Evolutionary conservation across 2,329 filamentous ascomycete genomes (phyloP).

Genomic region (Graphium sp.): DNA sequence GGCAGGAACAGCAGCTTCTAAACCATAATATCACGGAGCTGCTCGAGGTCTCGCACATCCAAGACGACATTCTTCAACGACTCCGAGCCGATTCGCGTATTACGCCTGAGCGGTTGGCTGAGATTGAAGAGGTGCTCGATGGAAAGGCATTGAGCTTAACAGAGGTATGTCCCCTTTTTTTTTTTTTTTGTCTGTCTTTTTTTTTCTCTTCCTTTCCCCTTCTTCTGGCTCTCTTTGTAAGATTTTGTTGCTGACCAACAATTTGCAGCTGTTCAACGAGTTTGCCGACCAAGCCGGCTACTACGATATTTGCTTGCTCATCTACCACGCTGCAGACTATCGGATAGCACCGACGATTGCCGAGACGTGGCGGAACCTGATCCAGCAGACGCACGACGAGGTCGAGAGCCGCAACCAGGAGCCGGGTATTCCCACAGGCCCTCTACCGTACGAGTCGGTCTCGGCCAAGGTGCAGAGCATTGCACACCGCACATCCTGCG

Average conservation of each 20-base stretch:
- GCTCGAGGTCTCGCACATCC: conserved; percentile 85
- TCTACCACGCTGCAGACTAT: conserved; percentile 85
- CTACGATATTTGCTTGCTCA: conserved; percentile 82
- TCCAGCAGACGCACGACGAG: conserved; percentile 53
- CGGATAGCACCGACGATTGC: conserved; percentile 73
- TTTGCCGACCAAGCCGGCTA: conserved; percentile 87
- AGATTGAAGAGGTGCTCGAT: conserved; percentile 54
- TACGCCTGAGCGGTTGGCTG: conserved; percentile 38
- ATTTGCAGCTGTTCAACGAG: conserved; percentile 64
- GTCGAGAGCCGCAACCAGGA: conserved; percentile 27
- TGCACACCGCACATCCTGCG: conserved; percentile 45
- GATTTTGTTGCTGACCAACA: conserved; percentile 8
- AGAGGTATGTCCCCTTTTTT: conserved; percentile 37
- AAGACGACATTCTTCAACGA: conserved; percentile 75
- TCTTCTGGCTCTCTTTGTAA: background rate
- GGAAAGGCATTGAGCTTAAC: conserved; percentile 64
- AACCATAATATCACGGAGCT: conserved; percentile 73
- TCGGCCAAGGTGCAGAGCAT: conserved; percentile 46
- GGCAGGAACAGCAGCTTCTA: conserved; percentile 70
- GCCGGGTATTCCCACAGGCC: conserved; percentile 19
- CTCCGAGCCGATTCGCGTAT: conserved; percentile 60
- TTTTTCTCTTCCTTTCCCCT: background rate
- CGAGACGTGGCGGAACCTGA: conserved; percentile 68
- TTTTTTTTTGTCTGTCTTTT: background rate
- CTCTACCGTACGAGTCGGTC: conserved; percentile 53